Evolutionary conservation across 208 protist species (phyloP).

Genomic region (Leishmania arabica): DNA sequence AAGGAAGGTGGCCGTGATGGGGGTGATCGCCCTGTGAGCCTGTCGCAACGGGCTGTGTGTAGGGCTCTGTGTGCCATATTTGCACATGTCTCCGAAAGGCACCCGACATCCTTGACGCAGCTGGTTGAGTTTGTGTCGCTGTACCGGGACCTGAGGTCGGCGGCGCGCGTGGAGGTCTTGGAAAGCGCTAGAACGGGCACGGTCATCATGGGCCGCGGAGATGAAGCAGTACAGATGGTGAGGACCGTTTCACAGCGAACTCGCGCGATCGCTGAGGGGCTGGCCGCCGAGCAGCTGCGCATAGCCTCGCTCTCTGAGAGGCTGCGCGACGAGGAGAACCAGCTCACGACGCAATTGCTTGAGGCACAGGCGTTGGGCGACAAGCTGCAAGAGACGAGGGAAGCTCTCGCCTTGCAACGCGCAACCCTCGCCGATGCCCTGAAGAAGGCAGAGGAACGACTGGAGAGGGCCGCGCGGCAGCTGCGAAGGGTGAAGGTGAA

Average conservation of each 20-base stretch:
- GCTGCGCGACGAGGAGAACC: constrained; percentile 23
- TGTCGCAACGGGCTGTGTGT: constrained; percentile 14
- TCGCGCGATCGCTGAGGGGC: constrained; percentile 41
- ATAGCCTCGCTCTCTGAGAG: constrained; percentile 28
- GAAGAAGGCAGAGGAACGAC: constrained; percentile 24
- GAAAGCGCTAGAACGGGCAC: constrained; percentile 28
- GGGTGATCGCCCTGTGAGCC: constrained; percentile 16
- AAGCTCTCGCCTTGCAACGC: constrained; percentile 1
- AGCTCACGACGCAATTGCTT: constrained; percentile 18
- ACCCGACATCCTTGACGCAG: constrained; percentile 37
- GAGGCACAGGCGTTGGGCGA: constrained; percentile 18
- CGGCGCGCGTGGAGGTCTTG: constrained; percentile 21
- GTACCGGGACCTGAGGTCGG: constrained; percentile 25
- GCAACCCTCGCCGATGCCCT: constrained; percentile 11
- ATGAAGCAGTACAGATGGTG: constrained; percentile 52
- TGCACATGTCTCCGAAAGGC: constrained; percentile 9
- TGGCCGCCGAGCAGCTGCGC: constrained; percentile 34
- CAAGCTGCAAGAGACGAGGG: constrained; percentile 21
- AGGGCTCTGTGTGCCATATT: constrained; percentile 27
- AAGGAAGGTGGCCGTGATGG: constrained; percentile 1
- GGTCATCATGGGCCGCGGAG: constrained; percentile 28
- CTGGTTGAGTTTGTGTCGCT: constrained; percentile 20
- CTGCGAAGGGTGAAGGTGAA: constrained; percentile 41
- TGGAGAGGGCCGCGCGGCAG: constrained; percentile 33
- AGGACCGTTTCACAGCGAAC: constrained; percentile 35